Conservation (phyloP, 768 basidiomycete genomes). For the Exsudoporus frostii region DNA sequence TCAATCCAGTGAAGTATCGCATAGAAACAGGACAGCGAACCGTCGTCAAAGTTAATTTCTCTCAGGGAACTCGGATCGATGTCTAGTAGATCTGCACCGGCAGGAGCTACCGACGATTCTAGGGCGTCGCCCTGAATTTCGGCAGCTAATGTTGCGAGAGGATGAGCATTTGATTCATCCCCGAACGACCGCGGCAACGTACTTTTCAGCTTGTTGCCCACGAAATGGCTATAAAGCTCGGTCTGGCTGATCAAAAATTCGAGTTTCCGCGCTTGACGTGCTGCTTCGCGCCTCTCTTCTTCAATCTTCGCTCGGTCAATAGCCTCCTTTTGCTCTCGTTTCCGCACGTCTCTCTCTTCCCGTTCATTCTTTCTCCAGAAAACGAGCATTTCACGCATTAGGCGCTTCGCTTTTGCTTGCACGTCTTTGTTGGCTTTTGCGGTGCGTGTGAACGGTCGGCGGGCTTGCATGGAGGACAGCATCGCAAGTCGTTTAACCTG, state of each 20-base stretch:
- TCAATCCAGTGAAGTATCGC: neutral
- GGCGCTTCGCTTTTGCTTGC: constrained; percentile 79
- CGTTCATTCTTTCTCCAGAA: constrained; percentile 99
- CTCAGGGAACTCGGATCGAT: constrained; percentile 50
- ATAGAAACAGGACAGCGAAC: constrained; percentile 40
- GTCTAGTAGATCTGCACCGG: constrained; percentile 57
- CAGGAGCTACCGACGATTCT: constrained; percentile 43
- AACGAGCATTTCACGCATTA: constrained; percentile 94
- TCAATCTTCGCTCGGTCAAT: constrained; percentile 82
- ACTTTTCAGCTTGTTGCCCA: constrained; percentile 95
- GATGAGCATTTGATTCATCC: constrained; percentile 16
- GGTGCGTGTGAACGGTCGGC: constrained; percentile 69
- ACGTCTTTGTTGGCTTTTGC: constrained; percentile 78
- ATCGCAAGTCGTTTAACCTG: constrained; percentile 77
- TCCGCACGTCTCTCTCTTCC: constrained; percentile 88
- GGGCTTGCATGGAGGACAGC: constrained; percentile 72
- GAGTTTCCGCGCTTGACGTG: constrained; percentile 90
- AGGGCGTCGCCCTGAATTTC: constrained; percentile 66
- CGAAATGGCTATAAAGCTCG: constrained; percentile 98
- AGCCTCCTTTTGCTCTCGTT: constrained; percentile 93
- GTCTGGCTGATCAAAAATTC: constrained; percentile 99
- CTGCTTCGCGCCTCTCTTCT: constrained; percentile 91
- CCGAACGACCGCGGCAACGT: constrained; percentile 27
- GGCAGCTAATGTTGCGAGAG: constrained; percentile 47
- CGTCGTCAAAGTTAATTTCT: constrained; percentile 90